Evolutionary conservation across 306 rosid genomes (phyloP), one percentile per base, ranked within the genome.

Genomic region (Vigna hirtella): DNA sequence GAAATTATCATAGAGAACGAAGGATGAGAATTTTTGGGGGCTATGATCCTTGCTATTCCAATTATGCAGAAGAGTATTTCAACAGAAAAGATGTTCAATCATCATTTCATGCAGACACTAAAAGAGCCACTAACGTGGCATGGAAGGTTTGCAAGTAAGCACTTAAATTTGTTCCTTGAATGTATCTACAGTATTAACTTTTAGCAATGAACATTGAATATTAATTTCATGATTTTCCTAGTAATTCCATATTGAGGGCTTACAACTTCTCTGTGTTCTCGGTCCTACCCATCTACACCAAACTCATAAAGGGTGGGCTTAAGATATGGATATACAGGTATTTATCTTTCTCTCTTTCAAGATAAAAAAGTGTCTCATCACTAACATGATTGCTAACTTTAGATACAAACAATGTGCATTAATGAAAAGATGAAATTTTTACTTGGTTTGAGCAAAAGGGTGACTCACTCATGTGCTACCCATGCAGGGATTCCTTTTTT

Each of bases 251-350:
- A 50, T 52, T 83, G 62, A 16, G 57, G 76, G 36, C 81, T 32
- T 88, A 88, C 73, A 88, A 85, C 69, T 62, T 66, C 72, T 66
- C 87, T 53, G 87, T 88, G 43, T 88, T 85, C 30, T 85, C 91
- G 9, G 66, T 81, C 64, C 87, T 88, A 5, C 89, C 91, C 30
- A 69, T 81, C 57, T 85, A 88, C 79, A 78, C 91, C 73, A 88
- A 88, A 85, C 91, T 88, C 85, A 72, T 72, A 64, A 83, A 83
- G 79, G 86, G 89, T 53, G 89, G 84, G 2, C 87, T 88, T 62
- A 83, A 88, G 77, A 86, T 88, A 51, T 88, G 91, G 91, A 61
- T 88, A 72, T 88, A 85, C 79, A 88, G 91, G 91, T 88, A 74
- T 58, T 48, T 22, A 8, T 40, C 7, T 22, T 22, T 40, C 30